Evolutionary conservation across 2,329 filamentous ascomycete species (phyloP), one percentile per base, ranked within the genome.

Genomic region (Fonsecaea erecta): DNA sequence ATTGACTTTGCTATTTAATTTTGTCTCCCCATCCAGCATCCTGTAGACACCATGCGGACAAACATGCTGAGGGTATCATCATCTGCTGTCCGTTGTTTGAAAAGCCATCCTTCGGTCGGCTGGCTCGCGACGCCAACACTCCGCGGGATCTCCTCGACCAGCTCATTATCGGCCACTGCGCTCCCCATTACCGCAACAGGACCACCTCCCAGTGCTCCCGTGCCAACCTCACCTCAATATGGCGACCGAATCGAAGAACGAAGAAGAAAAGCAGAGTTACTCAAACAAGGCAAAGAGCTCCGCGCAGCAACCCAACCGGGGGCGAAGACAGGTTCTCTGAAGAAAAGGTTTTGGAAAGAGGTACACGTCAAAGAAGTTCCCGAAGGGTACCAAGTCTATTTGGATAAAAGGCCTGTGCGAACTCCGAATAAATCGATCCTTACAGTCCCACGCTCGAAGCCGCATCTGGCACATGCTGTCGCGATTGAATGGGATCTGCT

Each of bases 401-500:
- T 98, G 69, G 95, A 98, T 79, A 77, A 82, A 26, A 85, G 93
- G 28, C 88, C 93, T 3, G 86, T 99, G 66, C 88, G 93, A 67
- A 92, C 91, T 58, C 90, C 89, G 0, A 71, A 82, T 7, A 88
- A 88, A 60, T 92, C 93, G 75, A 82, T 92, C 68, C 82, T 99
- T 72, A 86, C 84, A 1, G 74, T 98, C 30, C 93, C 95, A 0
- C 73, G 80, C 1, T 85, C 84, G 63, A 98, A 97, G 80, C 88
- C 88, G 34, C 86, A 92, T 73, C 89, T 98, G 43, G 94, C 94
- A 26, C 84, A 88, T 52, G 91, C 92, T 63, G 88, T 99, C 68
- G 95, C 94, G 2, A 80, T 96, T 52, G 95, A 99, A 81, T 99
- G 95, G 95, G 93, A 97, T 76, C 83, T 90, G 55, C 85, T 99